Evolutionary conservation across 2,329 filamentous ascomycete genomes (phyloP).

Genomic region (Gnomoniopsis sp.): DNA sequence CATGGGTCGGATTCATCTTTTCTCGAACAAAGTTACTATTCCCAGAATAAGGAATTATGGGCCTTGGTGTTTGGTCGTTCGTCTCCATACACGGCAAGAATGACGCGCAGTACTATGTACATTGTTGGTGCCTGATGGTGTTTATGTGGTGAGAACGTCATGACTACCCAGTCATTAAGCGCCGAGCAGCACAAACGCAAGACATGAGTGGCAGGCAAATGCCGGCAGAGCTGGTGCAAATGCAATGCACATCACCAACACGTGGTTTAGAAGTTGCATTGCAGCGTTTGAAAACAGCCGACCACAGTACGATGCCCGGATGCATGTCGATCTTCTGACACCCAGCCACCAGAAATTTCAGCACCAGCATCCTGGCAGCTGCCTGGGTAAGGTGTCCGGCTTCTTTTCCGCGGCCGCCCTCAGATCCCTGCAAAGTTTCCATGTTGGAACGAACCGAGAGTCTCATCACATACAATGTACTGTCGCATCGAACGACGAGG

Average conservation of each 20-base stretch:
- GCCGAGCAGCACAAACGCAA: too few species aligned
- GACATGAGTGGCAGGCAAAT: too few species aligned
- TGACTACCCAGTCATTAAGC: too few species aligned
- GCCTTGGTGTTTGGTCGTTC: not conserved
- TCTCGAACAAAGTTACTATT: slow-evolving; percentile 17
- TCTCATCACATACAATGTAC: not conserved
- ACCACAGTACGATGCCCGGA: not conserved
- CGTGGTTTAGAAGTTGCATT: slow-evolving; percentile 14
- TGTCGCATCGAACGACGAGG: not conserved
- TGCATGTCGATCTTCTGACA: slow-evolving; percentile 5
- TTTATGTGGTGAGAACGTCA: too few species aligned
- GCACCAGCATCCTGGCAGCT: slow-evolving; percentile 6
- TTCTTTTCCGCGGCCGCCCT: slow-evolving; percentile 6
- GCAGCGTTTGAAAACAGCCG: slow-evolving; percentile 8
- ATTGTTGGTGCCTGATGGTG: too few species aligned
- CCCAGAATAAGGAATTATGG: slow-evolving; percentile 2
- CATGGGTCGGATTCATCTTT: slow-evolving; percentile 13
- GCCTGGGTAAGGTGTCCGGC: slow-evolving; percentile 14
- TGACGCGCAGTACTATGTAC: too few species aligned
- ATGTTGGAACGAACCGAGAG: slow-evolving; percentile 2
- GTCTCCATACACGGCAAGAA: not conserved
- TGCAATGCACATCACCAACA: slow-evolving; percentile 1
- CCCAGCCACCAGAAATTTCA: slow-evolving; percentile 3
- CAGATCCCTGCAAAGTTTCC: not conserved
- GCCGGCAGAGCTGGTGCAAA: not conserved